Percentiles rank a stretch among this genome's conserved stretches.
Evolutionary conservation across 768 basidiomycete genomes (phyloP).

Genomic region (Calocybe cyanea): DNA sequence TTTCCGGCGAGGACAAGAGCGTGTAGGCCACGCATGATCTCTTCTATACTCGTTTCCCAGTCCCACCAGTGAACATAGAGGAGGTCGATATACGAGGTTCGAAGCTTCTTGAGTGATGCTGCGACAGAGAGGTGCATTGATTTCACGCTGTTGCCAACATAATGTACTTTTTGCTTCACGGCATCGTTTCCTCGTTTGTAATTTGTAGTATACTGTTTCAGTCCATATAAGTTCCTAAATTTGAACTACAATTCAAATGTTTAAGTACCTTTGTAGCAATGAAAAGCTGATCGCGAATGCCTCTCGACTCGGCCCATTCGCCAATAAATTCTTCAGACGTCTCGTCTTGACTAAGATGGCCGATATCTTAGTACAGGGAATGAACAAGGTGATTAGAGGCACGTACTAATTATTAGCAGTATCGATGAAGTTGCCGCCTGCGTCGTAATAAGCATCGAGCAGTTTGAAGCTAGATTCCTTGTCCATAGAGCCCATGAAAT

Average conservation of each 20-base stretch:
- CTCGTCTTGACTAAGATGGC: slow-evolving; percentile 42
- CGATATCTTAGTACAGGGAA: too few species aligned
- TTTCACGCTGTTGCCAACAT: slow-evolving; percentile 47
- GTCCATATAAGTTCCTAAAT: background rate
- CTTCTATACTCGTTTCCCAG: too few species aligned
- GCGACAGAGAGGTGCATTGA: slow-evolving; percentile 37
- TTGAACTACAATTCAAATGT: background rate
- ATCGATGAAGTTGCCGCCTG: slow-evolving; percentile 41
- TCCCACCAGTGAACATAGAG: slow-evolving; percentile 43
- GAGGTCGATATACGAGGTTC: slow-evolving; percentile 44
- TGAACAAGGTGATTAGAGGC: too few species aligned
- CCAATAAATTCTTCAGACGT: slow-evolving; percentile 52
- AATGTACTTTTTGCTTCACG: slow-evolving; percentile 32
- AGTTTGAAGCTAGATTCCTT: slow-evolving; percentile 36
- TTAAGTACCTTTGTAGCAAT: slow-evolving; percentile 39
- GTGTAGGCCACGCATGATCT: too few species aligned
- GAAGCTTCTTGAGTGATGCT: slow-evolving; percentile 42
- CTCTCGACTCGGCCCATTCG: slow-evolving; percentile 46
- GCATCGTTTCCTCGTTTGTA: slow-evolving; percentile 23
- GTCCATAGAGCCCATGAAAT: slow-evolving; percentile 27
- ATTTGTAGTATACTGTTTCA: slow-evolving; percentile 25
- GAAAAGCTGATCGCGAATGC: slow-evolving; percentile 45
- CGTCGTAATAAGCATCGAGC: slow-evolving; percentile 35
- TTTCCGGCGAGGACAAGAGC: too few species aligned
- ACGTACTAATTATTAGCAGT: slow-evolving; percentile 36